phyloP scores from a whole-genome alignment of 1,139 yeast genomes.

The Kodamaea alishanica region DNA sequence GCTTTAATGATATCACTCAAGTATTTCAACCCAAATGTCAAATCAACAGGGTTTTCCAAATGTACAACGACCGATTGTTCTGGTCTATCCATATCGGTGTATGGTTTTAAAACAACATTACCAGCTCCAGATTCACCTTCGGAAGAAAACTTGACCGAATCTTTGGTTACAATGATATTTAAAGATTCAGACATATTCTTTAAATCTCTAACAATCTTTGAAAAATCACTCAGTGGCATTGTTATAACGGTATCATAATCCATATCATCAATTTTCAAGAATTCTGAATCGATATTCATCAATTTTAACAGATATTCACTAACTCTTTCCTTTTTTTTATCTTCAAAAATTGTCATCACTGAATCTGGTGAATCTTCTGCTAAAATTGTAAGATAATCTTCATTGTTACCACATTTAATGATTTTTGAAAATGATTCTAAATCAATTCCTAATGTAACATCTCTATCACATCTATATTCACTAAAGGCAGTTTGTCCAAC shows the following conservation, averaged over 20 bases:
- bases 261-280: constrained; percentile 89
- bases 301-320: constrained; percentile 89
- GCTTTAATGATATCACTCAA: constrained; percentile 90
- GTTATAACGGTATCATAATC: constrained; percentile 83
- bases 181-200: constrained; percentile 83
- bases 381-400: constrained; percentile 80
- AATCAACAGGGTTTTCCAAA: constrained; percentile 81
- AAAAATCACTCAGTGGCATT: constrained; percentile 85
- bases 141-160: constrained; percentile 82
- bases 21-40: constrained; percentile 89
- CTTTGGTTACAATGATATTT: constrained; percentile 83
- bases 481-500: constrained; percentile 89
- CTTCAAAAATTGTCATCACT: constrained; percentile 83
- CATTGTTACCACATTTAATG: constrained; percentile 85
- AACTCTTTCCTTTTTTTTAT: constrained; percentile 82
- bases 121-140: constrained; percentile 95
- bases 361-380: constrained; percentile 92
- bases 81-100: constrained; percentile 75
- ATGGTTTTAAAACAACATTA: constrained; percentile 79
- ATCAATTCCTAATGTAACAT: constrained; percentile 88
- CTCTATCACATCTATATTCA: constrained; percentile 94
- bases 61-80: constrained; percentile 72
- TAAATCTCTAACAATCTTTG: constrained; percentile 87
- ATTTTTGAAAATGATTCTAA: constrained; percentile 82
- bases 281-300: constrained; percentile 96